phyloP scores from a whole-genome alignment of 1,284 basidiomycete genomes.

The Ceratorhiza oryzae-sativae region DNA sequence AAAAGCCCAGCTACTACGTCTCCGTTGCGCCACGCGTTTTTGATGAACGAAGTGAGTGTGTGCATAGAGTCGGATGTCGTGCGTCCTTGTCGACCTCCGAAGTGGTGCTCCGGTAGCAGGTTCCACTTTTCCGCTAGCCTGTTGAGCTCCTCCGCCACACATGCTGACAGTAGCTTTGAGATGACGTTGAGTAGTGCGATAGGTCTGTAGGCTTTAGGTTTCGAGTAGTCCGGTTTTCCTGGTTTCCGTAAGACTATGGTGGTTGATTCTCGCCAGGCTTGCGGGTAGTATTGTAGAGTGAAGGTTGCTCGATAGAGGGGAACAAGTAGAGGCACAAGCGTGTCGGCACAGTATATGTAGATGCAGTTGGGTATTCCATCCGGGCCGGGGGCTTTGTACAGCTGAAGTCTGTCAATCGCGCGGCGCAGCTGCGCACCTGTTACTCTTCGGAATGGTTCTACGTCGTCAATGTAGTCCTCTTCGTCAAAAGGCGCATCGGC shows the following conservation, averaged over 20 bases:
- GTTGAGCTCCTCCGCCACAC: conserved; percentile 9
- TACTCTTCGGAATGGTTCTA: neutral
- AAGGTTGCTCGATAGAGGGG: conserved; percentile 29
- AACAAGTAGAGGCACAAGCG: conserved; percentile 47
- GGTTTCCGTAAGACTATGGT: conserved; percentile 40
- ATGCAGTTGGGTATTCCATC: conserved; percentile 53
- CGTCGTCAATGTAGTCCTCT: neutral
- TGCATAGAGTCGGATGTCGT: conserved; percentile 38
- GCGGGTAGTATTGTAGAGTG: conserved; percentile 23
- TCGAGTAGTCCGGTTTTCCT: conserved; percentile 39
- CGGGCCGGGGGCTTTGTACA: conserved; percentile 51
- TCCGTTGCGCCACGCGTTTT: conserved; percentile 40
- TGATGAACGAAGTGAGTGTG: conserved; percentile 20
- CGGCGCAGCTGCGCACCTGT: conserved; percentile 17
- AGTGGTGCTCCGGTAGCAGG: conserved; percentile 36
- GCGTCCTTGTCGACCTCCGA: conserved; percentile 38
- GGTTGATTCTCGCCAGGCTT: conserved; percentile 25
- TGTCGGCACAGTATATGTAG: conserved; percentile 46
- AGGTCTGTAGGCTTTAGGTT: conserved; percentile 40
- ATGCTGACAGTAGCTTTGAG: conserved; percentile 28
- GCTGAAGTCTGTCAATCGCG: conserved; percentile 26
- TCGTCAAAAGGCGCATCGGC: neutral
- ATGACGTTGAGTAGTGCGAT: conserved; percentile 41
- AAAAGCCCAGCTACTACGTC: conserved; percentile 38
- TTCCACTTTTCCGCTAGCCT: conserved; percentile 15